Evolutionary conservation across 2,329 filamentous ascomycete species (phyloP).

Genomic region (Calonectria pauciramosa): DNA sequence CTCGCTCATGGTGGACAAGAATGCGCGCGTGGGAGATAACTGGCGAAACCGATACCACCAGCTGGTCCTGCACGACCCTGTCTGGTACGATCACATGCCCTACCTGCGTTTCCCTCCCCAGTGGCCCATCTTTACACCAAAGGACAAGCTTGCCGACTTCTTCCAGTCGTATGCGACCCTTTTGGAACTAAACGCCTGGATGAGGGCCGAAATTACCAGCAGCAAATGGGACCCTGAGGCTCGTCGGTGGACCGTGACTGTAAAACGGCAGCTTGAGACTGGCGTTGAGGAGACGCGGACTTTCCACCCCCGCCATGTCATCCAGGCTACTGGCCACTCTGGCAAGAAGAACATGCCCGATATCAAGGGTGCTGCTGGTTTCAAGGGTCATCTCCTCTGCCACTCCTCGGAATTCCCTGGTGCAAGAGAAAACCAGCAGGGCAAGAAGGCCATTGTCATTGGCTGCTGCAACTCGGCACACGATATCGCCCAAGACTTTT

Average conservation of each 20-base stretch:
- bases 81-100: slow-evolving; percentile 73
- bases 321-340: slow-evolving; percentile 26
- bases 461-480: slow-evolving; percentile 78
- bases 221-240: slow-evolving; percentile 25
- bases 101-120: slow-evolving; percentile 74
- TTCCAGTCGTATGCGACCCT: slow-evolving; percentile 75
- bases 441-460: slow-evolving; percentile 74
- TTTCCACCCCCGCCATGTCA: slow-evolving; percentile 19
- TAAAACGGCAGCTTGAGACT: slow-evolving; percentile 12
- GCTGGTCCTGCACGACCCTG: slow-evolving; percentile 77
- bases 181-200: slow-evolving; percentile 79
- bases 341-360: slow-evolving; percentile 23
- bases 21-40: slow-evolving; percentile 72
- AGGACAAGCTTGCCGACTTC: slow-evolving; percentile 79
- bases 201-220: slow-evolving; percentile 57
- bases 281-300: slow-evolving; percentile 12
- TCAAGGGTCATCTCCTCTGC: slow-evolving; percentile 22
- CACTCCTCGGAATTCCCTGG: slow-evolving; percentile 25
- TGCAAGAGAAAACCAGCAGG: slow-evolving; percentile 42
- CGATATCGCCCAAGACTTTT: slow-evolving; percentile 78
- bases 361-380: slow-evolving; percentile 10
- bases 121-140: slow-evolving; percentile 80
- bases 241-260: slow-evolving; percentile 19
- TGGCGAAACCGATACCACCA: slow-evolving; percentile 75
- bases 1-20: slow-evolving; percentile 70